Evolutionary conservation across 768 basidiomycete species (phyloP), one percentile per base, ranked within the genome.

Genomic region (Hygrocybe coccinea): DNA sequence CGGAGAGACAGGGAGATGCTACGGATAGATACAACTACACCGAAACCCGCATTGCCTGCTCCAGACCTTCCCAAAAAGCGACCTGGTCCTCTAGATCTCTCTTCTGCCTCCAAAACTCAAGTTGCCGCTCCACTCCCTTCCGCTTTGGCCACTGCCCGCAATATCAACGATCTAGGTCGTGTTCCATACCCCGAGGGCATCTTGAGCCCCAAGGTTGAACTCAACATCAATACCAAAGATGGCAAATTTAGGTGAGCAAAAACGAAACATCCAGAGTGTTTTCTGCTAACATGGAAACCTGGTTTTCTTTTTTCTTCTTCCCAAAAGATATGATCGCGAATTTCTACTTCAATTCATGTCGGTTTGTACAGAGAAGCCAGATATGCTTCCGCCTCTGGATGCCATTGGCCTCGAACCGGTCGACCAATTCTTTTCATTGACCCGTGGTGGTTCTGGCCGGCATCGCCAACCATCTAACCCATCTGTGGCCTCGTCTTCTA

Each of bases 281-380:
- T 29, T 29, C 8, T 8, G 8, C 8, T 29, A 29, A 4, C 8
- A 29, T 29, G 3, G 3, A 29, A 29, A 29, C 8, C 8, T 29
- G 29, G 3, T 54, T 19, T 17, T 49, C 36, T 24, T 24, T 8
- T 29, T 17, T 39, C 24, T 29, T 12, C 2, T 38, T n/a, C n/a
- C n/a, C n/a, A n/a, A 21, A 58, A 92, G 95, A 65, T 99, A 99
- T 68, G 93, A 97, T 69, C 92, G 95, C 35, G 92, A 95, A 17
- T 99, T 99, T 84, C 80, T 99, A 22, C 73, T 99, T 56, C 95
- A 99, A 68, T 99, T 99, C 76, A 94, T 97, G 90, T 72, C 75
- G 21, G 73, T 95, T 57, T 99, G 97, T 79, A 90, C 85, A 70
- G 95, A 97, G 74, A 95, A 94, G 71, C 95, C 97, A 2, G 92